phyloP scores from a whole-genome alignment of 768 basidiomycete genomes.

The Dacryopinax primogenitus region DNA sequence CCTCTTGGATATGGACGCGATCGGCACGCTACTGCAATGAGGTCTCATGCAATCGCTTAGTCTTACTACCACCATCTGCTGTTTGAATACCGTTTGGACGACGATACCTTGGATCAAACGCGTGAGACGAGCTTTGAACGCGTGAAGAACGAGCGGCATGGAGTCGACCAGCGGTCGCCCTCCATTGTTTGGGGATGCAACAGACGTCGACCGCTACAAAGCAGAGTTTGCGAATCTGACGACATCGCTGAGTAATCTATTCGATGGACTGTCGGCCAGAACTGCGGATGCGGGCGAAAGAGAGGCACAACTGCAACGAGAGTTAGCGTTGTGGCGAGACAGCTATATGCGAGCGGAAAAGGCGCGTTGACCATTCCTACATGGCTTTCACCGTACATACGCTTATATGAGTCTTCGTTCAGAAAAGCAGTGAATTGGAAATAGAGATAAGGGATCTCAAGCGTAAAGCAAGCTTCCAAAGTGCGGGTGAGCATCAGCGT shows the following conservation, averaged over 20 bases:
- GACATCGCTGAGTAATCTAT: not conserved
- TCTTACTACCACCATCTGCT: not conserved
- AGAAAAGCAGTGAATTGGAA: constrained; percentile 1
- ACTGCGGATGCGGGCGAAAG: not conserved
- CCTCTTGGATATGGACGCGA: not conserved
- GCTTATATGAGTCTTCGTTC: too few relatives aligned
- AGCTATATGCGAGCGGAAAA: constrained; percentile 6
- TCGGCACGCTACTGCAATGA: constrained; percentile 1
- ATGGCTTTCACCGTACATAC: too few relatives aligned
- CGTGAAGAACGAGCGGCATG: not conserved
- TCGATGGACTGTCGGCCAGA: not conserved
- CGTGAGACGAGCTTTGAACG: not conserved
- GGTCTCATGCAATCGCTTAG: not conserved
- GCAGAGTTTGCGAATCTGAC: not conserved
- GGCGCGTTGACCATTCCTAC: not conserved
- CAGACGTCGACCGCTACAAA: not conserved
- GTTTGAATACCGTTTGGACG: not conserved
- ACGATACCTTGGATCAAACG: not conserved
- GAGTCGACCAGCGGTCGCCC: not conserved
- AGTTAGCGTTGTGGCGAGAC: constrained; percentile 3
- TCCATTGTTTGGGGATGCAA: not conserved
- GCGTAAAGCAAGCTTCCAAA: not conserved
- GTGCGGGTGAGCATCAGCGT: not conserved
- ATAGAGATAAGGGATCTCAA: not conserved
- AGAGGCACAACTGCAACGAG: not conserved